These are phyloP conservation scores for Laburnicola sp. DNA, from an alignment of 2,329 filamentous ascomycete genomes.

Conservation along the genomic window DNA sequence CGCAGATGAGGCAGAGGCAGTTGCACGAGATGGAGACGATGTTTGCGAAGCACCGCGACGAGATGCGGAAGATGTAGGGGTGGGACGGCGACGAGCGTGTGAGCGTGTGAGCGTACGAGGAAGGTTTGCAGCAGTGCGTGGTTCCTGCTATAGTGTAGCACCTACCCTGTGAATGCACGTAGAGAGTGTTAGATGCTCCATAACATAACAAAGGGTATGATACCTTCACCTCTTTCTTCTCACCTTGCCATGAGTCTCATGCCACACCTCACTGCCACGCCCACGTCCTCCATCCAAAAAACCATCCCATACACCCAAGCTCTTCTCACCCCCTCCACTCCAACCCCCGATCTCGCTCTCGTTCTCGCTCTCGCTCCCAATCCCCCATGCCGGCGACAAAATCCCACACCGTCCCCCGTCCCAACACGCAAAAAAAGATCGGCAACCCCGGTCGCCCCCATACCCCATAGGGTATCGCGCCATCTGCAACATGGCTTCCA, in stretches of 20 bases:
- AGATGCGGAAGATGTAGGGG: neutral
- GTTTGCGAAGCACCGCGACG: slow-evolving; percentile 6
- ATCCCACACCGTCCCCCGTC: neutral
- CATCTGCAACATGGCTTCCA: slow-evolving; percentile 1
- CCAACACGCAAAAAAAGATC: neutral
- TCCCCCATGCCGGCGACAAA: neutral
- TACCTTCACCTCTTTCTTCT: no score
- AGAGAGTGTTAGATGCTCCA: neutral
- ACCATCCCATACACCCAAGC: no score
- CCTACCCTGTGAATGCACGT: neutral
- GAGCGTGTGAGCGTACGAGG: neutral
- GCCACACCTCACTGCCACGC: no score
- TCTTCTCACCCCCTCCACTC: no score
- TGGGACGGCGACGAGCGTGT: neutral
- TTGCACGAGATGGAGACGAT: slow-evolving; percentile 8
- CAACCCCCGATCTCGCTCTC: no score
- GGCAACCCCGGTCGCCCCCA: slow-evolving; percentile 7
- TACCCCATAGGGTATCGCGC: neutral
- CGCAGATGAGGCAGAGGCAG: slow-evolving; percentile 3
- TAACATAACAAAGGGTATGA: no score
- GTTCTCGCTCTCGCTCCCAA: no score
- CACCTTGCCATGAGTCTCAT: no score
- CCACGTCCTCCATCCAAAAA: no score
- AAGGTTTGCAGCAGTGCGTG: neutral
- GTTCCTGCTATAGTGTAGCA: neutral